Base-by-base conservation (phyloP, 331 rosid genomes). In the Arachis monticola region DNA sequence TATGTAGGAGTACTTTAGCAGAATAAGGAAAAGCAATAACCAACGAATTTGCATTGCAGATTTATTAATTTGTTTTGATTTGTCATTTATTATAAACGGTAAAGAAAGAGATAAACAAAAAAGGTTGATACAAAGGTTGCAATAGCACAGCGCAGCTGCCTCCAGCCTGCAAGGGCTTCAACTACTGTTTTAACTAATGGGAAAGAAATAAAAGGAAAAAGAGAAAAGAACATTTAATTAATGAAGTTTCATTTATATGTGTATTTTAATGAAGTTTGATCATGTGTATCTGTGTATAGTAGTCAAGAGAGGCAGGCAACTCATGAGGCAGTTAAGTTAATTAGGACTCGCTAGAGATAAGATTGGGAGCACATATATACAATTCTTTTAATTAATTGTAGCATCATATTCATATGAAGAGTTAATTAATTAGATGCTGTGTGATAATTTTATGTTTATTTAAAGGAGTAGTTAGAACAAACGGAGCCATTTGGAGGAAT, bases 291-390 rank as follows among this genome's bases (percentile, higher is more conserved):
- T 35, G 40, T 35, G 40, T 35, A 35, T 2, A 2, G 5, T n/a
- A 38, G 72, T 58, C 78, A 79, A 83, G 68, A 61, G 67, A 66
- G 70, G 67, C 47, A 60, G 65, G 67, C 55, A 68, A 42, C 51
- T 55, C 32, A 64, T 57, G 40, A 60, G 5, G 65, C 57, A 14
- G 60, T 7, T 22, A 8, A 55, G 60, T 14, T 27, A 1, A 27
- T 27, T 55, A n/a, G 60, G 60, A 51, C 46, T 46, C 60, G 17
- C 5, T 38, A 57, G 78, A 77, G 72, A 69, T 35, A 12, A 12
- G 60, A 55, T 5, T 8, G 3, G 40, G 5, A 35, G 40, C 40
- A 35, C 5, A 35, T 35, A 35, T 4, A 4, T 35, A 4, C 5
- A 2, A 2, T 35, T 35, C 40, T 35, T 35, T 35, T 2, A 35